phyloP scores from a whole-genome alignment of 2,329 filamentous ascomycete species.

The Trichoderma aggressivum region DNA sequence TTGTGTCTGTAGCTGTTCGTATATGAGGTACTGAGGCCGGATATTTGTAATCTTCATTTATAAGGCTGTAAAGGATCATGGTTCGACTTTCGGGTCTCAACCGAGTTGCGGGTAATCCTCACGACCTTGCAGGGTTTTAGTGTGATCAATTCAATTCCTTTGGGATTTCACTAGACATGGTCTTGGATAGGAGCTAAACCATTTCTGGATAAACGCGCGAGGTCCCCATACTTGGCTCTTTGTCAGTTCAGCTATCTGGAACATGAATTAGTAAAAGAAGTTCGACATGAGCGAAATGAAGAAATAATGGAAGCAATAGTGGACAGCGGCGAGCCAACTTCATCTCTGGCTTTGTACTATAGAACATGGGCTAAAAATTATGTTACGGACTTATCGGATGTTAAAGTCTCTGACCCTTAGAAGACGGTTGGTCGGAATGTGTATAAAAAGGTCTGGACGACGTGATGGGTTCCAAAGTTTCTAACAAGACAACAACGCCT shows the following conservation, averaged over 20 bases:
- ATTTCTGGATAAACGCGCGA: background rate
- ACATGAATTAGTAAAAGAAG: background rate
- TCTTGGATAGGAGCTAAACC: background rate
- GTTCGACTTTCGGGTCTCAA: background rate
- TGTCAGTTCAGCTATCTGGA: background rate
- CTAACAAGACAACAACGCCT: background rate
- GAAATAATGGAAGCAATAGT: background rate
- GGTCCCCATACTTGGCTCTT: background rate
- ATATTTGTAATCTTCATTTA: background rate
- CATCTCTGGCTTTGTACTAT: background rate
- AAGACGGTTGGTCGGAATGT: background rate
- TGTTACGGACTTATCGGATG: background rate
- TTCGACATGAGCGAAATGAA: background rate
- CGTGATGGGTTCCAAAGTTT: background rate
- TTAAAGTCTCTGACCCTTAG: background rate
- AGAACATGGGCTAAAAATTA: background rate
- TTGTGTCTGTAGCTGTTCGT: background rate
- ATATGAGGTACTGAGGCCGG: fast-evolving
- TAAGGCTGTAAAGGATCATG: background rate
- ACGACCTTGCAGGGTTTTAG: background rate
- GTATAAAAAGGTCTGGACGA: background rate
- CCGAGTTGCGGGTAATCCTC: background rate
- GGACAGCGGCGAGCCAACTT: background rate
- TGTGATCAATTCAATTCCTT: background rate
- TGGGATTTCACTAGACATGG: background rate